These are phyloP conservation scores for Aureobasidium namibiae DNA, from an alignment of 2,329 filamentous ascomycete genomes.

Conservation along the genomic window DNA sequence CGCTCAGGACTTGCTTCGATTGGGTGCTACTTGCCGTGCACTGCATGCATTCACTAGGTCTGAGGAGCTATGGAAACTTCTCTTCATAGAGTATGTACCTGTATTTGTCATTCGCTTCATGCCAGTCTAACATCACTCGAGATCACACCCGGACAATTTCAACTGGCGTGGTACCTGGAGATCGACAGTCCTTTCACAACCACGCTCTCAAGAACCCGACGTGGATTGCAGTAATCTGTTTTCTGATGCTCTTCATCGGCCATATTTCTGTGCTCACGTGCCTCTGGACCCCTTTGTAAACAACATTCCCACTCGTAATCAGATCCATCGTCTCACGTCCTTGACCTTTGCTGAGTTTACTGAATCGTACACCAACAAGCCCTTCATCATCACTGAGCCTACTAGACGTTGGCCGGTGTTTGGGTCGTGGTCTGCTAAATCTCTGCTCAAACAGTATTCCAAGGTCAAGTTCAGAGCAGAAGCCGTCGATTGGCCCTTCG, in stretches of 20 bases:
- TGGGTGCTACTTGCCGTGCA: constrained; percentile 76
- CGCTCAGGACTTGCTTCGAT: constrained; percentile 47
- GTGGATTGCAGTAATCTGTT: constrained; percentile 73
- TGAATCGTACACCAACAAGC: constrained; percentile 64
- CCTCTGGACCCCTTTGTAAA: constrained; percentile 56
- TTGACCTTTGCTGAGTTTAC: constrained; percentile 68
- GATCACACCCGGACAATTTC: constrained; percentile 40
- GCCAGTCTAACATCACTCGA: constrained; percentile 21
- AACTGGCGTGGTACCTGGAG: constrained; percentile 80
- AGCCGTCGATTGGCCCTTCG: constrained; percentile 83
- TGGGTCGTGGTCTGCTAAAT: constrained; percentile 63
- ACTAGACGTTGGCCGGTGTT: constrained; percentile 77
- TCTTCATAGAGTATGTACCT: constrained; percentile 72
- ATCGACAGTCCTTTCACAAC: constrained; percentile 61
- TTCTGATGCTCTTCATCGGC: constrained; percentile 82
- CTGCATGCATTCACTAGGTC: constrained; percentile 75
- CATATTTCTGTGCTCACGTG: constrained; percentile 81
- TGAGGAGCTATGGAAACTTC: constrained; percentile 81
- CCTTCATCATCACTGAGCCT: constrained; percentile 78
- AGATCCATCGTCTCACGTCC: constrained; percentile 61
- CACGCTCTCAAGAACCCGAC: constrained; percentile 43
- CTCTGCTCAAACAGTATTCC: constrained; percentile 55
- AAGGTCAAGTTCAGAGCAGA: constrained; percentile 74
- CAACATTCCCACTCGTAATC: constrained; percentile 64
- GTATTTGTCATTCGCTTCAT: constrained; percentile 16